Evolutionary conservation across 1,284 basidiomycete genomes (phyloP).

Genomic region (Boletus subluridellus): DNA sequence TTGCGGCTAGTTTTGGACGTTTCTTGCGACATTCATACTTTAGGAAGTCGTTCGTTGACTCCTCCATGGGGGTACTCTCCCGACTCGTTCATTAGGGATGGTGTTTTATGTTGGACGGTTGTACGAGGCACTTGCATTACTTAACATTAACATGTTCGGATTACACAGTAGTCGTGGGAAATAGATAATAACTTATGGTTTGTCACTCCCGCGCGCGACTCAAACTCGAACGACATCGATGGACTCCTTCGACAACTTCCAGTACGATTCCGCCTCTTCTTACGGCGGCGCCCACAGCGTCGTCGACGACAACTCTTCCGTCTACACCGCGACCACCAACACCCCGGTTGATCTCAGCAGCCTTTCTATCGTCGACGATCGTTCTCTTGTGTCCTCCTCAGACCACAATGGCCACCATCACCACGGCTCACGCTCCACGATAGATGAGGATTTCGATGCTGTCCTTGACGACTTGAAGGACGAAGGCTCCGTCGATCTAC

Average conservation of each 20-base stretch:
- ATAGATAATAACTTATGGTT: conserved; percentile 18
- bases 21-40: conserved; percentile 10
- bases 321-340: conserved; percentile 73
- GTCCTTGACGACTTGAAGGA: conserved; percentile 86
- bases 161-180: conserved; percentile 31
- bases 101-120: conserved; percentile 13
- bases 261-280: conserved; percentile 73
- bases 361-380: conserved; percentile 62
- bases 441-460: conserved; percentile 84
- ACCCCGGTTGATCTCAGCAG: conserved; percentile 61
- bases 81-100: conserved; percentile 14
- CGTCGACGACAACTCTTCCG: conserved; percentile 81
- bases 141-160: conserved; percentile 5
- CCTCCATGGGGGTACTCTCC: conserved; percentile 5
- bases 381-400: conserved; percentile 38
- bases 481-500: conserved; percentile 78
- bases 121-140: conserved; percentile 4
- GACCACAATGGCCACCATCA: conserved; percentile 41
- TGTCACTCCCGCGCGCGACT: neutral
- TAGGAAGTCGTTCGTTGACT: conserved; percentile 7
- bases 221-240: conserved; percentile 41
- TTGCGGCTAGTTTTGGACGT: conserved; percentile 8
- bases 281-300: conserved; percentile 70
- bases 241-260: conserved; percentile 87
- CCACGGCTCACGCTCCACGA: conserved; percentile 36